Evolutionary conservation across 23 red algal species (phyloP).

Genomic region (Agarophyton chilense): DNA sequence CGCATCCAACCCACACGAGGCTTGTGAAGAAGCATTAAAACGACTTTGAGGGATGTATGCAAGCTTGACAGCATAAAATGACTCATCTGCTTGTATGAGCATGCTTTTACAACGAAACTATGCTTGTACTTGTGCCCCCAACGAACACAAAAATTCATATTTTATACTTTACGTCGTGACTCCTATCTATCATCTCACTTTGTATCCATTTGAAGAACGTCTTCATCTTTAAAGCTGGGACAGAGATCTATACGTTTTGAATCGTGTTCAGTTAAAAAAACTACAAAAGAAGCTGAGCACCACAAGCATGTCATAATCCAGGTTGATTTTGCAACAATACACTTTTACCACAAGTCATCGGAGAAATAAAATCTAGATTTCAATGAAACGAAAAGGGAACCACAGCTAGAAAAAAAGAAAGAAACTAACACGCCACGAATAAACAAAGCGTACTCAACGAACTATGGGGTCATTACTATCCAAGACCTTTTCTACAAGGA

Average conservation of each 20-base stretch:
- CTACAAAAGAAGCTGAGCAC: slow-evolving; percentile 82
- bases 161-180: neutral
- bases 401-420: too few relatives aligned
- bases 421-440: too few relatives aligned
- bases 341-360: too few relatives aligned
- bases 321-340: too few relatives aligned
- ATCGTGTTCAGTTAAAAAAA: slow-evolving; percentile 87
- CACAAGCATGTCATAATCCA: slow-evolving; percentile 74
- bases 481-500: too few relatives aligned
- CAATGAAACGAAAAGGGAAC: too few relatives aligned
- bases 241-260: slow-evolving; percentile 87
- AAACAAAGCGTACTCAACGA: too few relatives aligned
- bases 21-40: slow-evolving; percentile 81
- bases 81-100: neutral
- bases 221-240: slow-evolving; percentile 83
- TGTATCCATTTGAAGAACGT: slow-evolving; percentile 91
- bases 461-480: too few relatives aligned
- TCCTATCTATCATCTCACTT: slow-evolving; percentile 8
- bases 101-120: neutral
- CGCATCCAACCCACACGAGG: slow-evolving; percentile 84
- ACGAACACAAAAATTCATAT: too few relatives aligned
- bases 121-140: too few relatives aligned
- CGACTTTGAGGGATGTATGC: slow-evolving; percentile 74
- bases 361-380: too few relatives aligned
- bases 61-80: slow-evolving; percentile 15